Evolutionary conservation across 768 basidiomycete genomes (phyloP), one percentile per base, ranked within the genome.

Genomic region (Lepiota brunneoincarnata): DNA sequence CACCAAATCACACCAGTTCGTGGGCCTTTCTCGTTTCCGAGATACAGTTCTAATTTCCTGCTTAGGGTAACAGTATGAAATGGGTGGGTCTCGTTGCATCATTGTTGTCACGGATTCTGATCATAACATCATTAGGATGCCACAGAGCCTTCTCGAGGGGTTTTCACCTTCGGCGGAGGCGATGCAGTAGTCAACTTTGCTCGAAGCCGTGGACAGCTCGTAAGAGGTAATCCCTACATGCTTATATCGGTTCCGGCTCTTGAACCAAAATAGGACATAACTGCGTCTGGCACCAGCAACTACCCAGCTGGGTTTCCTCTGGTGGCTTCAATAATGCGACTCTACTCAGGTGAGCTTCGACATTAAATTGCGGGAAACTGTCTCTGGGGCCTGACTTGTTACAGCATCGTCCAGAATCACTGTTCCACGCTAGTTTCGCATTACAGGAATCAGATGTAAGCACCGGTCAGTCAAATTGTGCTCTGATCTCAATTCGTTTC

Each of bases 261-360:
- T n/a, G 21, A 15, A 11, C 43, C 18, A 17, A 6, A 28, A 11
- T 44, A 75, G 74, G 78, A 11, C 74, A 78, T 55, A 78, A 72
- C 56, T 75, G 72, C 26, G 76, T 79, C 6, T 80, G 79, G 79
- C 69, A 83, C 62, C 74, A 70, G 34, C 81, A 84, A 62, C 75
- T 83, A 6, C 75, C 80, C 4, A 65, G 62, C 60, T 82, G 79
- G 80, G 78, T 82, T 3, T 63, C 74, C 2, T 62, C 69, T 18
- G 75, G 75, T 21, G 11, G 18, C 15, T 46, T 62, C 42, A 20
- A 39, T 51, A 72, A 71, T 2, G 65, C 66, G 0, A 72, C 37
- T 28, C 18, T 53, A 2, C 43, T 44, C 5, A 67, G 66, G 31
- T 49, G 21, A 15, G 31, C 4, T 7, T 23, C 18, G 15, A 18